A percentile compares a stretch with the other conserved stretches of the same genome.
These are phyloP conservation scores for Epicoccum nigrum DNA, from an alignment of 2,329 filamentous ascomycete species.

Conservation along the genomic window DNA sequence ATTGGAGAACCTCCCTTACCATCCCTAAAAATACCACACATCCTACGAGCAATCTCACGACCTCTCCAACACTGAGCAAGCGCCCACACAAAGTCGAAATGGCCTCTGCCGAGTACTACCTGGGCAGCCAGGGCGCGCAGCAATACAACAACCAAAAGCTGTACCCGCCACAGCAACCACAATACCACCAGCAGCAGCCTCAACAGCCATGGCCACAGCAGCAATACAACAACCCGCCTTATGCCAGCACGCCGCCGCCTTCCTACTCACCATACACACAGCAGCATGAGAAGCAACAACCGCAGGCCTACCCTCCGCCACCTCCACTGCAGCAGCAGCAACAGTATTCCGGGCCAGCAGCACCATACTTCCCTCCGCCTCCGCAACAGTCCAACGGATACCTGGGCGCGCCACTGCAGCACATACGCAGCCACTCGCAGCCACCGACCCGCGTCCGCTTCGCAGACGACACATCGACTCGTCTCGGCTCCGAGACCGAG, in stretches of 20 bases:
- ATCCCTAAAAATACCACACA: constrained; percentile 6
- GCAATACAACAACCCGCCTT: constrained; percentile 17
- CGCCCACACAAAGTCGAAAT: constrained; percentile 20
- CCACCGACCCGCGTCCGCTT: constrained; percentile 40
- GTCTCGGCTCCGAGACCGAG: constrained; percentile 23
- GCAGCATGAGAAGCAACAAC: constrained; percentile 34
- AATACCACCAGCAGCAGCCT: constrained; percentile 25
- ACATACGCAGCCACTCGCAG: constrained; percentile 38
- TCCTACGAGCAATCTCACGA: background rate
- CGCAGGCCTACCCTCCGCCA: constrained; percentile 25
- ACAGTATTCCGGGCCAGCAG: constrained; percentile 1
- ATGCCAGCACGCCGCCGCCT: constrained; percentile 23
- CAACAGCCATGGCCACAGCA: constrained; percentile 18
- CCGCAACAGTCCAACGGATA: constrained; percentile 27
- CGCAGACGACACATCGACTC: constrained; percentile 28
- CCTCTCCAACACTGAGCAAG: background rate
- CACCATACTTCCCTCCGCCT: constrained; percentile 14
- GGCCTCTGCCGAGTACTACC: constrained; percentile 45
- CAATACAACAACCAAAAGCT: constrained; percentile 25
- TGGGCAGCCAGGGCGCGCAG: constrained; percentile 31
- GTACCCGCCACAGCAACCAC: constrained; percentile 25
- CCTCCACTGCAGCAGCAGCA: constrained; percentile 18
- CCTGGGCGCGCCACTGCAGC: constrained; percentile 36
- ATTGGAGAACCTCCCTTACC: background rate
- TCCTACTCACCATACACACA: constrained; percentile 26